These are phyloP conservation scores for Fusarium sp. DNA, from an alignment of 2,329 filamentous ascomycete genomes.

Conservation along the genomic window DNA sequence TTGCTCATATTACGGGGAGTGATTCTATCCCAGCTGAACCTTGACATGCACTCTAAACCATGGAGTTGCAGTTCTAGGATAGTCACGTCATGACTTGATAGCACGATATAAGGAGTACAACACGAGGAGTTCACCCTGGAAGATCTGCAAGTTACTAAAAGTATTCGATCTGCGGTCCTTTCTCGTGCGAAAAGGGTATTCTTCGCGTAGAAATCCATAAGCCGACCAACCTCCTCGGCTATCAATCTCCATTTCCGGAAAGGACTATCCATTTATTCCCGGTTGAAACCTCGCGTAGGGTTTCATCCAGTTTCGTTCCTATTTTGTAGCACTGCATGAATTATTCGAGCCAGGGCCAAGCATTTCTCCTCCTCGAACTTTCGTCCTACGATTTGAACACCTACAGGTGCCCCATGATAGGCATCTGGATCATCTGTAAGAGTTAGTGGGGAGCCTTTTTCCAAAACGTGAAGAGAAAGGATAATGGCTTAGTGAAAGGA, in stretches of 20 bases:
- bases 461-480: no score
- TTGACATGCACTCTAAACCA: no score
- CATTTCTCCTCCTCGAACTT: constrained; percentile 42
- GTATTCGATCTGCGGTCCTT: no score
- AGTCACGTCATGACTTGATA: no score
- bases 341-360: constrained; percentile 15
- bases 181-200: neutral
- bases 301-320: neutral
- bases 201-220: neutral
- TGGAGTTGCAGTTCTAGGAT: no score
- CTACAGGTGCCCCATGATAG: constrained; percentile 32
- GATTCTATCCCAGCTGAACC: no score
- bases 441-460: no score
- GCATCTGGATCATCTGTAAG: constrained; percentile 17
- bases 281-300: neutral
- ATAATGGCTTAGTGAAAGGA: no score
- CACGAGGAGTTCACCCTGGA: no score
- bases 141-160: no score
- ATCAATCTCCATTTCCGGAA: neutral
- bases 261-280: neutral
- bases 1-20: neutral
- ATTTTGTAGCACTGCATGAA: neutral
- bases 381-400: constrained; percentile 27
- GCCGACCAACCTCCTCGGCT: neutral
- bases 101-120: no score